Percentiles rank a stretch among this genome's conserved stretches.
phyloP scores from a whole-genome alignment of 23 red algal species.

The Gracilaria caudata region DNA sequence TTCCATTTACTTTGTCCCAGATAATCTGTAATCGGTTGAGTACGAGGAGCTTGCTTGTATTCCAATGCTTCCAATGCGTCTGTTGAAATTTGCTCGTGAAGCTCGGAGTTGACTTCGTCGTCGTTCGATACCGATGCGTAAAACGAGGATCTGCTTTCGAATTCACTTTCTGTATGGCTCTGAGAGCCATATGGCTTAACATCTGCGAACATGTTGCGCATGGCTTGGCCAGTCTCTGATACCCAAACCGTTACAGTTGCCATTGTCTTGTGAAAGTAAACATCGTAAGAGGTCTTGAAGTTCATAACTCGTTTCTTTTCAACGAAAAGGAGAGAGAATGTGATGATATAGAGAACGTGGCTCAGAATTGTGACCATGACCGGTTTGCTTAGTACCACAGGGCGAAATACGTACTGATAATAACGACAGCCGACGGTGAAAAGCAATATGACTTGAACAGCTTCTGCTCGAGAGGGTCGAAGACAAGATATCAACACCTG shows the following conservation, averaged over 20 bases:
- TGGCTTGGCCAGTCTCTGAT: conserved; percentile 44
- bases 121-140: not conserved
- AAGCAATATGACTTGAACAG: conserved; percentile 33
- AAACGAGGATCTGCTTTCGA: conserved; percentile 12
- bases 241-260: conserved; percentile 24
- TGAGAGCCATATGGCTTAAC: conserved; percentile 10
- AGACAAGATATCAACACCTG: conserved; percentile 51
- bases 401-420: conserved; percentile 46
- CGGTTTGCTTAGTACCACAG: conserved; percentile 34
- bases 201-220: conserved; percentile 52
- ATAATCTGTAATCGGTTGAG: not conserved
- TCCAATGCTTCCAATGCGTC: not conserved
- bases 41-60: not conserved
- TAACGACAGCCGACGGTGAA: conserved; percentile 51
- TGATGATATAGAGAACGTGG: conserved; percentile 33
- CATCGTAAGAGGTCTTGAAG: conserved; percentile 42
- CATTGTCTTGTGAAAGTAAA: conserved; percentile 13
- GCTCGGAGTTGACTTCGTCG: conserved; percentile 6
- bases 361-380: conserved; percentile 32
- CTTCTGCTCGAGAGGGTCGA: conserved; percentile 30
- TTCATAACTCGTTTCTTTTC: conserved; percentile 48
- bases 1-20: conserved; percentile 14
- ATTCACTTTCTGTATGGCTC: not conserved
- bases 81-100: not conserved
- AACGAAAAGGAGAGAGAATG: conserved; percentile 40